phyloP scores from a whole-genome alignment of 108 stramenopile genomes.

The Fragilaria crotonensis region DNA sequence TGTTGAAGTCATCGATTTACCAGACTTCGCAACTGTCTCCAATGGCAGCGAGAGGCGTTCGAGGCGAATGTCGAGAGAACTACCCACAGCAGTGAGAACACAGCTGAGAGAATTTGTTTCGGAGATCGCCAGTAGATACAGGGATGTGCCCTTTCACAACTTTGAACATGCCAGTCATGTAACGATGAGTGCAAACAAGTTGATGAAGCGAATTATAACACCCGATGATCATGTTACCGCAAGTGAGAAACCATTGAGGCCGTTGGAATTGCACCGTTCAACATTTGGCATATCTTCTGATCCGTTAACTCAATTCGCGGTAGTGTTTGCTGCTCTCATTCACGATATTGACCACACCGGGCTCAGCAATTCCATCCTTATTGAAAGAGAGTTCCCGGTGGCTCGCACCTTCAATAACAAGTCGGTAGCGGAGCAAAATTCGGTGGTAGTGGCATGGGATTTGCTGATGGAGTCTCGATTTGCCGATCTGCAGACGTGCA shows the following conservation, averaged over 20 bases:
- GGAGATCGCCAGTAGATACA: conserved; percentile 13
- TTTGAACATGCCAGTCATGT: conserved; percentile 37
- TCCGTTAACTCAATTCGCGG: conserved; percentile 20
- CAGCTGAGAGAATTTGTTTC: not conserved
- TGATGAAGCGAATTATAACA: conserved; percentile 4
- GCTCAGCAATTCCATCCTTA: conserved; percentile 4
- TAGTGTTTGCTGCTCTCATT: conserved; percentile 31
- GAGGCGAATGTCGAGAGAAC: not conserved
- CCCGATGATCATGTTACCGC: not conserved
- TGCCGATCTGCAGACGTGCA: conserved; percentile 5
- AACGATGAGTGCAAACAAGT: conserved; percentile 17
- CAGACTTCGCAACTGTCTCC: not conserved
- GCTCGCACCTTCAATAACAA: not conserved
- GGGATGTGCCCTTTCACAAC: conserved; percentile 31
- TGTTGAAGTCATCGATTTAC: not conserved
- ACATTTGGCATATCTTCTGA: conserved; percentile 1
- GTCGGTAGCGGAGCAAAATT: conserved; percentile 2
- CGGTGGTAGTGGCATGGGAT: conserved; percentile 19
- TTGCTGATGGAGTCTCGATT: conserved; percentile 19
- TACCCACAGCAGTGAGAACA: not conserved
- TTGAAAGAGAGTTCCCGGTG: not conserved
- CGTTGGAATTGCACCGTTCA: not conserved
- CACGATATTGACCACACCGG: conserved; percentile 39
- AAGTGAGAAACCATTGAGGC: not conserved
- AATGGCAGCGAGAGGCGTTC: not conserved